Base-by-base conservation (phyloP, 331 rosid species). In the Prunus yedoensis region DNA sequence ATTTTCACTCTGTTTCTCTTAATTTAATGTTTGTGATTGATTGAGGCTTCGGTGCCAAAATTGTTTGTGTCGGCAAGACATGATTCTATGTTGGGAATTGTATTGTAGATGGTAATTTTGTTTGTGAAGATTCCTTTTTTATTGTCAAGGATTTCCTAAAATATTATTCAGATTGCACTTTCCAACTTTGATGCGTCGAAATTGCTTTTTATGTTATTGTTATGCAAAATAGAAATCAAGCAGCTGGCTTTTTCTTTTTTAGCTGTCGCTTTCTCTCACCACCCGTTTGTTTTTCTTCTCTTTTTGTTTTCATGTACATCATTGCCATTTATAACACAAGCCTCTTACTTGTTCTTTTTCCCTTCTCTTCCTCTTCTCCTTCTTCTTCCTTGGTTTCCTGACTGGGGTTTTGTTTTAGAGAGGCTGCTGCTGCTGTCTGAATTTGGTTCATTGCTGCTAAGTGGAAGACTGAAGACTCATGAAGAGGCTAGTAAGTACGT, bases 401-500 rank as follows among this genome's bases (percentile, higher is more conserved):
- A 3, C 78, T 64, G 62, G 58, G 46, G 32, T 83, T 72, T 74
- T 71, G 63, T 49, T 59, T 68, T 47, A 47, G 68, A 28, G 68
- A 35, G 53, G 2, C 65, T 71, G 63, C 68, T 59, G 68, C 68
- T 27, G 46, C 27, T 43, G 16, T 73, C 28, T 58, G n/a, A 45
- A n/a, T 73, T 54, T 30, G 46, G 23, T 16, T 3, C 13, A 70
- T 28, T 59, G 57, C 51, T 43, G 77, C 41, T 21, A 2, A 67
- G 71, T 57, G 77, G 58, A 80, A 28, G 61, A 49, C 32, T 50
- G 45, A 56, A 56, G 16, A 77, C 81, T 72, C 71, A 88, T 88
- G 92, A 84, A 86, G 87, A 82, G 84, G 78, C 88, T 84, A 86
- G 92, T 88, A 84, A 88, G 92, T 86, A 88, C 88, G 92, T 88